phyloP scores from a whole-genome alignment of 306 rosid genomes.

The Castanospermum australe region DNA sequence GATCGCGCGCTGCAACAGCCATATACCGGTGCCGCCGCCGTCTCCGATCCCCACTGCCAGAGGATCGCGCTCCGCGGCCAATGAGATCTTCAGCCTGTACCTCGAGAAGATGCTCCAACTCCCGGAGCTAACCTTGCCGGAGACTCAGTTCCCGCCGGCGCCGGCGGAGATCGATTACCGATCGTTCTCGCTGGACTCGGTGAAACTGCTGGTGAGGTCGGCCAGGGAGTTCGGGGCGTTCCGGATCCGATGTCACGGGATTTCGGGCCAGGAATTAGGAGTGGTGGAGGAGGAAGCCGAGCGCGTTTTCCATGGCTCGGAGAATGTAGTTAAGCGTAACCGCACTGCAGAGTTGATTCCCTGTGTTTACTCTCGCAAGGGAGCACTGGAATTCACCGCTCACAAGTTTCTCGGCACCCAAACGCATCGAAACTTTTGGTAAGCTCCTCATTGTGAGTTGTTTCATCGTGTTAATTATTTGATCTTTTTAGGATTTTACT shows the following conservation, averaged over 20 bases:
- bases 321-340: not conserved
- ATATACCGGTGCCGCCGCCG: conserved; percentile 49
- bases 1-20: conserved; percentile 30
- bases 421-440: conserved; percentile 54
- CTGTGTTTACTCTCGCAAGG: conserved; percentile 37
- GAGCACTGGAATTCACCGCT: conserved; percentile 27
- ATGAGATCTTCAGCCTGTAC: conserved; percentile 48
- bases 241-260: conserved; percentile 59
- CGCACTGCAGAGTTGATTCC: conserved; percentile 42
- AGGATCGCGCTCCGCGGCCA: conserved; percentile 73
- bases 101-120: conserved; percentile 49
- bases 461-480: conserved; percentile 8
- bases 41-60: conserved; percentile 76
- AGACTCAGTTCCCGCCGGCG: not conserved
- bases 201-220: conserved; percentile 37
- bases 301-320: conserved; percentile 20
- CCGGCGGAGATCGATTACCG: conserved; percentile 57
- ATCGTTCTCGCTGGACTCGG: conserved; percentile 22
- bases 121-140: conserved; percentile 60
- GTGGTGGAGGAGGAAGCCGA: conserved; percentile 44
- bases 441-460: not conserved
- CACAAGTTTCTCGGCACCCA: not conserved
- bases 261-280: conserved; percentile 45
- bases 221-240: conserved; percentile 57
- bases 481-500: not conserved